A percentile compares a stretch with the other conserved stretches of the same genome.
phyloP scores from a whole-genome alignment of 2,329 filamentous ascomycete genomes.

The Xylogone sp. region DNA sequence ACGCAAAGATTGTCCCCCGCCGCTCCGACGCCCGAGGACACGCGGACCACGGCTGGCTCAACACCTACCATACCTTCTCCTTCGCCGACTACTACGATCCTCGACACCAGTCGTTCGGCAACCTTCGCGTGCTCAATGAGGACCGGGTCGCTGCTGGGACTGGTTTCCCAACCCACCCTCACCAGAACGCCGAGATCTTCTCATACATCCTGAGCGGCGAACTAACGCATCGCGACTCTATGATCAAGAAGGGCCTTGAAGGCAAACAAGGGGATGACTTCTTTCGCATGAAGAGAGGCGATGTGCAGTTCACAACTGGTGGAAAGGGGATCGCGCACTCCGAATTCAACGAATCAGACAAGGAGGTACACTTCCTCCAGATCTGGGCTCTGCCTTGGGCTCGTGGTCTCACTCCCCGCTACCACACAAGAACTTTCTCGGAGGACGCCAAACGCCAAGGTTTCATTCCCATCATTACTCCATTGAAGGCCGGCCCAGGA shows the following conservation, averaged over 20 bases:
- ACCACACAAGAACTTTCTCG: constrained; percentile 69
- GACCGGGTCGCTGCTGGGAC: constrained; percentile 71
- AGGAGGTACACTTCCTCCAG: constrained; percentile 75
- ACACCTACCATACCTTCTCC: constrained; percentile 82
- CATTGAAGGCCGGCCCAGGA: constrained; percentile 61
- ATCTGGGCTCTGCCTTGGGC: constrained; percentile 85
- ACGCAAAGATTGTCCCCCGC: constrained; percentile 72
- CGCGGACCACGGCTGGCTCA: constrained; percentile 81
- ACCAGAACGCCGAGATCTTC: constrained; percentile 88
- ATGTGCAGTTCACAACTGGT: constrained; percentile 89
- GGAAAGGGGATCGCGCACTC: constrained; percentile 77
- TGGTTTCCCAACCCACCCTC: constrained; percentile 82
- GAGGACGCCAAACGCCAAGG: constrained; percentile 69
- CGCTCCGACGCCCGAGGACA: constrained; percentile 70
- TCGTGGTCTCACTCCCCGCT: constrained; percentile 66
- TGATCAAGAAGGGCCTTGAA: constrained; percentile 68
- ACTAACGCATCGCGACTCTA: constrained; percentile 82
- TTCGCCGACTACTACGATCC: constrained; percentile 66
- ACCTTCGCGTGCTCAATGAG: constrained; percentile 82
- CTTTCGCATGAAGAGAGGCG: constrained; percentile 69
- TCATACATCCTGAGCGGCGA: constrained; percentile 82
- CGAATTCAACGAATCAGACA: constrained; percentile 71
- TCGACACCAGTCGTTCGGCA: constrained; percentile 64
- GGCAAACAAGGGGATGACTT: constrained; percentile 54
- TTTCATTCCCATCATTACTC: constrained; percentile 74